Evolutionary conservation across 306 rosid species (phyloP).

Genomic region (Boehmeria nivea): DNA sequence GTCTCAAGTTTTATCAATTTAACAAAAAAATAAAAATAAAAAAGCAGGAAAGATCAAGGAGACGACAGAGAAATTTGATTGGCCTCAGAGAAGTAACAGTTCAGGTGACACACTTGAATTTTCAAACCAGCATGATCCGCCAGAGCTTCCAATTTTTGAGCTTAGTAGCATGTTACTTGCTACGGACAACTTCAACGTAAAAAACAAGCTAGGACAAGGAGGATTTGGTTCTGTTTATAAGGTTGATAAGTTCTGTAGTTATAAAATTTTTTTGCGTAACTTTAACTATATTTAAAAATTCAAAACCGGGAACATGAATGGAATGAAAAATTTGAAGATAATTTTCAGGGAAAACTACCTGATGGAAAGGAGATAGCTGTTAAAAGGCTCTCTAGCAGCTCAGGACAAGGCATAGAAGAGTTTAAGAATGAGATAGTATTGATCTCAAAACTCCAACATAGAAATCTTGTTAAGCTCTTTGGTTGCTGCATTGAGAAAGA

Average conservation of each 20-base stretch:
- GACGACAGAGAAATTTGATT: too few relatives aligned
- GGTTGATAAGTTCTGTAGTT: constrained; percentile 3
- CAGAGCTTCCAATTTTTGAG: constrained; percentile 9
- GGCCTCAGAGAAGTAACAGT: neutral
- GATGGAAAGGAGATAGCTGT: constrained; percentile 34
- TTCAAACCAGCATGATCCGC: neutral
- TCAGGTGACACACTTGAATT: neutral
- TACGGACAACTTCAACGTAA: constrained; percentile 2
- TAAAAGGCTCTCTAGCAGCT: constrained; percentile 31
- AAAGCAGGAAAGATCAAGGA: too few relatives aligned
- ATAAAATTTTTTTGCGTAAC: too few relatives aligned
- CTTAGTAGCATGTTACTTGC: constrained; percentile 11
- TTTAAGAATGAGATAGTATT: constrained; percentile 28
- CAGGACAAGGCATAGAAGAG: constrained; percentile 33
- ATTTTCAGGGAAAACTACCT: constrained; percentile 24
- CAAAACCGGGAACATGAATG: too few relatives aligned
- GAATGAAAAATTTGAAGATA: too few relatives aligned
- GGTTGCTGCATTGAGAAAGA: constrained; percentile 33
- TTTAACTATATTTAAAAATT: too few relatives aligned
- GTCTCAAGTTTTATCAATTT: too few relatives aligned
- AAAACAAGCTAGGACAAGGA: constrained; percentile 27
- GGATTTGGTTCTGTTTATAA: constrained; percentile 27
- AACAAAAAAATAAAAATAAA: too few relatives aligned
- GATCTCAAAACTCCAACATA: constrained; percentile 34
- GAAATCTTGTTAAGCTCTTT: constrained; percentile 36